Base-by-base conservation (phyloP, 305 asterid species). In the Solanum hybrid region DNA sequence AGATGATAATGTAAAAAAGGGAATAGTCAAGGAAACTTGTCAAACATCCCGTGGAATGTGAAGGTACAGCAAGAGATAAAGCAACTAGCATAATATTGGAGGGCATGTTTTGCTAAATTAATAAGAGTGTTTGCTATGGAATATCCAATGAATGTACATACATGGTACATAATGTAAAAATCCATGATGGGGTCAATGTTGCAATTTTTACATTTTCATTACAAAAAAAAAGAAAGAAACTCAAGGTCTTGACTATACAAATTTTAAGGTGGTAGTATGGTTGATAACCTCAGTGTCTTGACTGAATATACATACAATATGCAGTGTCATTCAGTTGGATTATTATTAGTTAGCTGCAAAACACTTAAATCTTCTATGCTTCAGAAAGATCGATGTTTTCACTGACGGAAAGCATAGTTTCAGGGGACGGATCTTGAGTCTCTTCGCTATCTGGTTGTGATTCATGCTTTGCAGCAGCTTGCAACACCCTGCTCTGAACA, bases 381-480 rank as follows among this genome's bases (percentile, higher is more conserved):
- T 95, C 96, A 36, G 99, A 94, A 81, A 92, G 91, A 90, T 94
- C 96, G 27, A 93, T 90, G 87, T 94, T 95, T 87, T 93, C 96
- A 31, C 87, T 94, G 86, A 90, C 92, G 90, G 98, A 86, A 51
- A 89, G 73, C 78, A 89, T 83, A 51, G 73, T 86, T 79, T 92
- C 89, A 45, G 93, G 93, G 77, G 97, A 80, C 5, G 89, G 89
- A 80, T 92, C 96, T 92, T 93, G 94, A 80, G 90, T 83, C 87
- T 93, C 97, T 91, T 93, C 93, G 10, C 38, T 34, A 22, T 93
- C 98, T 75, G 96, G 99, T 84, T 95, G 97, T 77, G 99, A 95
- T 92, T 96, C 97, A 31, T 95, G 98, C 96, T 96, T 97, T 26
- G 99, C 99, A 41, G 98, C 99, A 82, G 99, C 99, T 91, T 96